Evolutionary conservation across 2,329 filamentous ascomycete species (phyloP).

Genomic region (Aaosphaeria pasadenensis): DNA sequence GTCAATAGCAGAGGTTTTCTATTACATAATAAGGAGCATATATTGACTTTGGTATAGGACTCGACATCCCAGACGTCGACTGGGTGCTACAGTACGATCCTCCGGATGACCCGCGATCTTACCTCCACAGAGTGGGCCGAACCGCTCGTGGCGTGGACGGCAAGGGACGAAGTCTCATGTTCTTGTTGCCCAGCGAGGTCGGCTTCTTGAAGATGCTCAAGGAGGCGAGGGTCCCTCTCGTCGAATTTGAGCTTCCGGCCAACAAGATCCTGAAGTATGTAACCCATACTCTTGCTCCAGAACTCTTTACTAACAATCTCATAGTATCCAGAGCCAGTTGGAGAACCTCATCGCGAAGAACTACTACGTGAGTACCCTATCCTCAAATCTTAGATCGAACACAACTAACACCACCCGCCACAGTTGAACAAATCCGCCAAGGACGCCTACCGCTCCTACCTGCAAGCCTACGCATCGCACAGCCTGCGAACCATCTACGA

Average conservation of each 20-base stretch:
- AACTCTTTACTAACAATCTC: constrained; percentile 12
- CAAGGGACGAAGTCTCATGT: constrained; percentile 87
- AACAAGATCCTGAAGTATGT: constrained; percentile 69
- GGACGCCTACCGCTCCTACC: constrained; percentile 79
- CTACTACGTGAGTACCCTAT: constrained; percentile 89
- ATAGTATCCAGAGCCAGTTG: constrained; percentile 67
- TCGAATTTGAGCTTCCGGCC: constrained; percentile 91
- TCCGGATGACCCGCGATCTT: constrained; percentile 71
- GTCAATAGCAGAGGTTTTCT: too few relatives aligned
- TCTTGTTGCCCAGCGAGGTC: constrained; percentile 87
- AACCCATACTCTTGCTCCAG: background rate
- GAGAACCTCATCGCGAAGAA: constrained; percentile 94
- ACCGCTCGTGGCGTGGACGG: constrained; percentile 81
- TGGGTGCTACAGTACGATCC: constrained; percentile 97
- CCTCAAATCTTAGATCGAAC: background rate
- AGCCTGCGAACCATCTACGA: constrained; percentile 80
- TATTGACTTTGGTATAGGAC: constrained; percentile 13
- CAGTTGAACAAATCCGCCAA: constrained; percentile 54
- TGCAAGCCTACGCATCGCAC: constrained; percentile 92
- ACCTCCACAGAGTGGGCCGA: constrained; percentile 86
- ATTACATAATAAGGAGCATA: too few relatives aligned
- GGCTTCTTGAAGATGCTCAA: constrained; percentile 91
- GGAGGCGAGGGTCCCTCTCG: constrained; percentile 85
- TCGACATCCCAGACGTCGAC: constrained; percentile 94
- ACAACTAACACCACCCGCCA: constrained; percentile 3